These are phyloP conservation scores for Nicotiana knightiana DNA, from an alignment of 257 asterid genomes.

Conservation along the genomic window DNA sequence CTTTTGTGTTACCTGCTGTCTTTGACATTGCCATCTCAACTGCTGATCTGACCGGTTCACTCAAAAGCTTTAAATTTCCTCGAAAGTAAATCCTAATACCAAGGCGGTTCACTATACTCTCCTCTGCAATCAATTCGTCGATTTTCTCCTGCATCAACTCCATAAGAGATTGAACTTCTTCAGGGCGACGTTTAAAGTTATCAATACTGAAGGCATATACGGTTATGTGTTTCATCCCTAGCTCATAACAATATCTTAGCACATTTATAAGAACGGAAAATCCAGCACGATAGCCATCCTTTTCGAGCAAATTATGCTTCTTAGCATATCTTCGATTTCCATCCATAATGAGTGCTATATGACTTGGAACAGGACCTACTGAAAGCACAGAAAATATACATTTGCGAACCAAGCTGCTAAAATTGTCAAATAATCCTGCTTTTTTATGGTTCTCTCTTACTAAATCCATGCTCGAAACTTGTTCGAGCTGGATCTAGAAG, in stretches of 20 bases:
- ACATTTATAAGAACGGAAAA: constrained; percentile 47
- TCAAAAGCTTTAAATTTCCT: constrained; percentile 58
- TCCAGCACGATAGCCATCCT: constrained; percentile 56
- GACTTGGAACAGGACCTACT: constrained; percentile 51
- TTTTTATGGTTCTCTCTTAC: background rate
- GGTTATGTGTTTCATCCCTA: constrained; percentile 46
- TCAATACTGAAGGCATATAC: constrained; percentile 78
- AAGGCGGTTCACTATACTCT: constrained; percentile 41
- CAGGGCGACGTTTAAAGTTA: constrained; percentile 66
- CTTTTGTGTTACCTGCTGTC: constrained; percentile 43
- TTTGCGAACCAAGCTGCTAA: constrained; percentile 3
- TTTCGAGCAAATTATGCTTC: constrained; percentile 39
- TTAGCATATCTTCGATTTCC: constrained; percentile 73
- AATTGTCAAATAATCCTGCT: background rate
- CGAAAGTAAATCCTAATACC: constrained; percentile 59
- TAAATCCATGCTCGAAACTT: constrained; percentile 1
- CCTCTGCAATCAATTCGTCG: constrained; percentile 46
- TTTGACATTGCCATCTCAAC: constrained; percentile 63
- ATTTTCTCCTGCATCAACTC: constrained; percentile 60
- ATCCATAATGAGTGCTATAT: constrained; percentile 77
- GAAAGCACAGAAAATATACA: constrained; percentile 34
- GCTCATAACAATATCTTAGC: constrained; percentile 60
- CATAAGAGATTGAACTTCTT: constrained; percentile 78
- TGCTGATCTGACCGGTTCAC: constrained; percentile 42
- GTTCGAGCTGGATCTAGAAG: background rate